Percentiles rank a stretch among this genome's conserved stretches.
These are phyloP conservation scores for Alternaria postmessia DNA, from an alignment of 2,329 filamentous ascomycete genomes.

Conservation along the genomic window DNA sequence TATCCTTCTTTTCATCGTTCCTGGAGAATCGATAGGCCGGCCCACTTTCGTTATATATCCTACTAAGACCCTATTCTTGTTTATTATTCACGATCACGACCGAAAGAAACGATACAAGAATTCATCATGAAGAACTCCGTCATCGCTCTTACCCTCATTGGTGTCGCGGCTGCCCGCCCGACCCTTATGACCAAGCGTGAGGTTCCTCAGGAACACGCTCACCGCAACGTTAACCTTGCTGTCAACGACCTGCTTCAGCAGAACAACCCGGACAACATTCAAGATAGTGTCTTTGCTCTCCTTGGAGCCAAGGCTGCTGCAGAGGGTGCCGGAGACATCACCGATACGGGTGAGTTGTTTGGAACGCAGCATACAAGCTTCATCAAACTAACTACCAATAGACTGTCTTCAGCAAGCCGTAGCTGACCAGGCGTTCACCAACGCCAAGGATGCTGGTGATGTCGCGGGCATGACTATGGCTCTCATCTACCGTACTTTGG, in stretches of 20 bases:
- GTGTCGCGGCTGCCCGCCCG: conserved; percentile 41
- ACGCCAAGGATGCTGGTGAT: conserved; percentile 63
- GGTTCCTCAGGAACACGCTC: conserved; percentile 66
- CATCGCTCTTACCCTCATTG: conserved; percentile 40
- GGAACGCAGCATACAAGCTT: neutral
- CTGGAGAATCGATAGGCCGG: conserved; percentile 50
- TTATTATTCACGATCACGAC: conserved; percentile 9
- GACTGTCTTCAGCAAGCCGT: conserved; percentile 68
- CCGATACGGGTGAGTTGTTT: conserved; percentile 52
- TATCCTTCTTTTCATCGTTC: conserved; percentile 47
- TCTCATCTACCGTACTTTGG: conserved; percentile 62
- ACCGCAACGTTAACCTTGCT: conserved; percentile 59
- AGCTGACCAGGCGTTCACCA: conserved; percentile 68
- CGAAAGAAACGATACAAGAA: conserved; percentile 5
- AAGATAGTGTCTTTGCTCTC: conserved; percentile 61
- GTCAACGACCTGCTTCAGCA: conserved; percentile 55
- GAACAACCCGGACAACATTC: conserved; percentile 60
- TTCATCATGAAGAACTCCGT: conserved; percentile 47
- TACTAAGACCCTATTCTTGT: conserved; percentile 11
- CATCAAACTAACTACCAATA: conserved; percentile 15
- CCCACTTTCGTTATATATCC: conserved; percentile 35
- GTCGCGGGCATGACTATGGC: conserved; percentile 64
- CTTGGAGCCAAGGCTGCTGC: conserved; percentile 62
- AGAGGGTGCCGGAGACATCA: conserved; percentile 58
- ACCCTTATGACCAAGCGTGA: conserved; percentile 53